A percentile compares a stretch with the other conserved stretches of the same genome.
Evolutionary conservation across 2,329 filamentous ascomycete genomes (phyloP).

Genomic region (Decorospora gaudefroyi): DNA sequence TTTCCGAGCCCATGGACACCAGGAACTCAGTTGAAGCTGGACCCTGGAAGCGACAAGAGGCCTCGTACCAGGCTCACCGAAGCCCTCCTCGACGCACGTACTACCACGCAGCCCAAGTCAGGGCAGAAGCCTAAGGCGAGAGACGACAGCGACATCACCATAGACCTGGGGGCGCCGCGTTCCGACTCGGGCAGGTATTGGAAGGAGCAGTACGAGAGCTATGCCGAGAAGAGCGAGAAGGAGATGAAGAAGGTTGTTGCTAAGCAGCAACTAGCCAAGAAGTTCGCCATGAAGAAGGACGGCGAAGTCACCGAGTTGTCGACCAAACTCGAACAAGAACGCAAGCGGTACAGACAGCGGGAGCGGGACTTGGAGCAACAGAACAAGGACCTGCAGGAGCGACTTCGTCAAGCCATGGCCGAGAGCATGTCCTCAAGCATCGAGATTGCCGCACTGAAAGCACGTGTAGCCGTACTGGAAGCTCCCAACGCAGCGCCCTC

Average conservation of each 20-base stretch:
- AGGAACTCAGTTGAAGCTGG: constrained; percentile 44
- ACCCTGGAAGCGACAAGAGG: constrained; percentile 37
- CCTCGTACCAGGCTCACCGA: constrained; percentile 52
- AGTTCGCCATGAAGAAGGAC: constrained; percentile 78
- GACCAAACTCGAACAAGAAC: constrained; percentile 69
- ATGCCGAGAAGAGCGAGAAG: constrained; percentile 70
- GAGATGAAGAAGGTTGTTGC: constrained; percentile 78
- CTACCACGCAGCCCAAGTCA: constrained; percentile 43
- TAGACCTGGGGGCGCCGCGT: constrained; percentile 73
- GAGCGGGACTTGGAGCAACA: constrained; percentile 67
- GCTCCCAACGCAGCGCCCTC: constrained; percentile 24
- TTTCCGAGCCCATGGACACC: constrained; percentile 58
- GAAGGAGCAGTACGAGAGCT: constrained; percentile 76
- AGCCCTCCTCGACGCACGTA: constrained; percentile 52
- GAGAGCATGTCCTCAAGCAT: constrained; percentile 40
- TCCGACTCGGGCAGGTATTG: constrained; percentile 78
- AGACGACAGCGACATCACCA: constrained; percentile 65
- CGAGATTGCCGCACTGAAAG: constrained; percentile 44
- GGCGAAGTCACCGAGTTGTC: constrained; percentile 68
- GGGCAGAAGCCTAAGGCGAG: constrained; percentile 44
- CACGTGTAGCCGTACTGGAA: constrained; percentile 39
- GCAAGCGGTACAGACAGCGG: constrained; percentile 65
- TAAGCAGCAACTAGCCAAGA: constrained; percentile 79
- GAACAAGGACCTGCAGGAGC: constrained; percentile 54
- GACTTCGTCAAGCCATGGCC: constrained; percentile 40